Evolutionary conservation across 1,284 basidiomycete species (phyloP).

Genomic region (Trichosporon coremiiforme): DNA sequence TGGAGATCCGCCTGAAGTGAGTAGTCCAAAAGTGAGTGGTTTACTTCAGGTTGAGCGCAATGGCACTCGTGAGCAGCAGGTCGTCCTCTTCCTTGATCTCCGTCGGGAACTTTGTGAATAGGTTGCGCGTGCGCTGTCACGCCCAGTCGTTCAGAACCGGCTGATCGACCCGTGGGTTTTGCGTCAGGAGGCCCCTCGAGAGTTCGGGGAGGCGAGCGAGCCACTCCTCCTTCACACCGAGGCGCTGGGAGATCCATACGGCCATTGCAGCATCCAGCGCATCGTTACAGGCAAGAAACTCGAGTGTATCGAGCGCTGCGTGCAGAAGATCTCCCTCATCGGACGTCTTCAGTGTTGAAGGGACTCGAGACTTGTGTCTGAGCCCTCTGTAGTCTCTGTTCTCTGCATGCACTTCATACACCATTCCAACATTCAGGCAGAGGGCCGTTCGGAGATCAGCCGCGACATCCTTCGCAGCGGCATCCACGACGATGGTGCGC

Average conservation of each 20-base stretch:
- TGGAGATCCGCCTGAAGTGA: not conserved
- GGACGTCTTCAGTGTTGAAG: no score
- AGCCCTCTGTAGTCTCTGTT: no score
- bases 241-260: not conserved
- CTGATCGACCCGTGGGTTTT: not conserved
- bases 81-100: not conserved
- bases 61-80: not conserved
- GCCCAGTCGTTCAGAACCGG: not conserved
- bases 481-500: not conserved
- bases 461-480: not conserved
- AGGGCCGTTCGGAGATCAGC: not conserved
- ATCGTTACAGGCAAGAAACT: not conserved
- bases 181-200: not conserved
- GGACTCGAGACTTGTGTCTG: no score
- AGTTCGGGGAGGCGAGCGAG: not conserved
- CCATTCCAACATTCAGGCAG: no score
- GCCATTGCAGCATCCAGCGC: not conserved
- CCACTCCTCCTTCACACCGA: not conserved
- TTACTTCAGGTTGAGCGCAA: not conserved
- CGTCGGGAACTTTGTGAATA: not conserved
- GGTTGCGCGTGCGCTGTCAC: not conserved
- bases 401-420: no score
- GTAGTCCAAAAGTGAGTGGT: no score
- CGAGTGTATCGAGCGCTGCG: not conserved
- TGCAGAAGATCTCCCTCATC: not conserved